These are phyloP conservation scores for Leavenworthia alabamica DNA, from an alignment of 345 rosid genomes.

Conservation along the genomic window DNA sequence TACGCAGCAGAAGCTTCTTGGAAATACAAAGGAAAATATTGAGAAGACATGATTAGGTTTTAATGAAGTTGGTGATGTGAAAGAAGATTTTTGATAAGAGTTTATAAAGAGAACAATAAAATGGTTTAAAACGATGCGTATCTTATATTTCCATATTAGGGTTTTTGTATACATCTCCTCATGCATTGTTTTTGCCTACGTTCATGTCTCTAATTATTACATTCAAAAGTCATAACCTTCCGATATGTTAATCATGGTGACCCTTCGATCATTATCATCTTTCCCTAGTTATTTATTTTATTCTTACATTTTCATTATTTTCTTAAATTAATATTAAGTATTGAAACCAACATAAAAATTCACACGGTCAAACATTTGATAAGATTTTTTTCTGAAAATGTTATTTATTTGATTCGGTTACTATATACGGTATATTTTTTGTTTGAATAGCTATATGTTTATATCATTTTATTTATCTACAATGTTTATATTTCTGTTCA, in stretches of 20 bases:
- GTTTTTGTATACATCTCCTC: not conserved
- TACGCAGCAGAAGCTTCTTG: not conserved
- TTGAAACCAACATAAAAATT: not conserved
- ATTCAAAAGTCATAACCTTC: not conserved
- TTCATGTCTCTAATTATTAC: slow-evolving; percentile 12
- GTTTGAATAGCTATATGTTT: not conserved
- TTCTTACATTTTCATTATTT: not conserved
- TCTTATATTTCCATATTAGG: not conserved
- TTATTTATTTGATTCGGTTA: not conserved
- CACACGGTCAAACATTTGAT: not conserved
- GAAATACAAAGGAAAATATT: not conserved
- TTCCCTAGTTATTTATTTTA: not conserved
- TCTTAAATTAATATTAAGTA: not conserved
- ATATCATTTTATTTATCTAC: not conserved
- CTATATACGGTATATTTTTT: not conserved
- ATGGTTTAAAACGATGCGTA: slow-evolving; percentile 2
- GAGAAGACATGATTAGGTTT: not conserved
- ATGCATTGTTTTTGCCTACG: not conserved
- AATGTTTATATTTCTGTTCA: not conserved
- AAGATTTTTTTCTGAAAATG: not conserved
- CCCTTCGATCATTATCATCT: not conserved
- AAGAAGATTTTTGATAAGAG: not conserved
- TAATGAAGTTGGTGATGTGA: not conserved
- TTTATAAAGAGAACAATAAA: slow-evolving; percentile 1
- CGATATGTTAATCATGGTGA: not conserved